phyloP scores from a whole-genome alignment of 2,329 filamentous ascomycete genomes.

The Scopulariopsis brevicaulis region DNA sequence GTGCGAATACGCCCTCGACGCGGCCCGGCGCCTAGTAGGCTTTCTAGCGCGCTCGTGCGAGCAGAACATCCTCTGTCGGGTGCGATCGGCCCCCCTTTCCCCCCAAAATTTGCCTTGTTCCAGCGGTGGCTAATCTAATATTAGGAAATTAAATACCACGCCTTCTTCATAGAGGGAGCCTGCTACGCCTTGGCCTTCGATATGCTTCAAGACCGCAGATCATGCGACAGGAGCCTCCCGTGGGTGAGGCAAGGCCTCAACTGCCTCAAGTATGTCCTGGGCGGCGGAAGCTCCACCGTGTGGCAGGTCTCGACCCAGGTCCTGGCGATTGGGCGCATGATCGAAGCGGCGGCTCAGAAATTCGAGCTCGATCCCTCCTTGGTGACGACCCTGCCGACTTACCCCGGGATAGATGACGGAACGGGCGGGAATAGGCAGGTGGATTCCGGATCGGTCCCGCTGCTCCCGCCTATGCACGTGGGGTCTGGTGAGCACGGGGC shows the following conservation, averaged over 20 bases:
- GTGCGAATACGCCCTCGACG: slow-evolving; percentile 26
- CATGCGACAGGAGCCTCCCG: slow-evolving; percentile 23
- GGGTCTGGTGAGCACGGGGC: no score
- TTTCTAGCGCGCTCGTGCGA: slow-evolving; percentile 25
- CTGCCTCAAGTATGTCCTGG: not conserved
- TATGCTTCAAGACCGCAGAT: slow-evolving; percentile 24
- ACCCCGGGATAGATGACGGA: no score
- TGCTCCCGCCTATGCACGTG: no score
- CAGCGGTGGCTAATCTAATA: slow-evolving; percentile 1
- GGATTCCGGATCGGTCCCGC: no score
- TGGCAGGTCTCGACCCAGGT: slow-evolving; percentile 13
- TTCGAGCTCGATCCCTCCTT: slow-evolving; percentile 12
- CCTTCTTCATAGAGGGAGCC: slow-evolving; percentile 28
- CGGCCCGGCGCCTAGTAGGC: slow-evolving; percentile 26
- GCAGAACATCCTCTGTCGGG: slow-evolving; percentile 25
- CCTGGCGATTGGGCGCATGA: slow-evolving; percentile 16
- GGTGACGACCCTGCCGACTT: no score
- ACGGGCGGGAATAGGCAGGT: no score
- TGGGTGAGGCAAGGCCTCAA: slow-evolving; percentile 16
- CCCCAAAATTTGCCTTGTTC: not conserved
- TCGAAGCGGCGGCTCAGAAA: slow-evolving; percentile 14
- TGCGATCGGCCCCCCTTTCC: slow-evolving; percentile 10
- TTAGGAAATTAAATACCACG: slow-evolving; percentile 30
- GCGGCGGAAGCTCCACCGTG: slow-evolving; percentile 6
- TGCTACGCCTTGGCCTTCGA: slow-evolving; percentile 28